These are phyloP conservation scores for Hypocreales sp. DNA, from an alignment of 2,329 filamentous ascomycete genomes.

Conservation along the genomic window DNA sequence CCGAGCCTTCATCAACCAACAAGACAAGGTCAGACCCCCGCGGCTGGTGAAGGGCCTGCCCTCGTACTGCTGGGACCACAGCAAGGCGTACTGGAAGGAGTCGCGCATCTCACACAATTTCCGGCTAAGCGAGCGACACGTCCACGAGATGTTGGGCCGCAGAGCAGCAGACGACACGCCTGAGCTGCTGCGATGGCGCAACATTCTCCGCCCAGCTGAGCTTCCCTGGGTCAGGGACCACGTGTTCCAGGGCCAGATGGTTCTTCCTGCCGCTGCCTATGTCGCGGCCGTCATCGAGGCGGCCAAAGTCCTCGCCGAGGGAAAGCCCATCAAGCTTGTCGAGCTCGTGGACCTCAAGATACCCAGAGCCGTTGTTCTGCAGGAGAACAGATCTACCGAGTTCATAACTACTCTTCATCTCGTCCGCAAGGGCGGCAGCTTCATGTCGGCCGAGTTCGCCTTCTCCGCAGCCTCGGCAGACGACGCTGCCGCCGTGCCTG, in stretches of 20 bases:
- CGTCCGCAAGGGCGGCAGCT: too few species aligned
- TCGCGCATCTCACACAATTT: constrained; percentile 3
- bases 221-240: constrained; percentile 16
- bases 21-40: background rate
- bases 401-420: too few species aligned
- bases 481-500: background rate
- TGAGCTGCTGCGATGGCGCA: constrained; percentile 7
- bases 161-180: background rate
- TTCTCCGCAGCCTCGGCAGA: background rate
- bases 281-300: constrained; percentile 14
- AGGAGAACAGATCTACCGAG: too few species aligned
- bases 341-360: background rate
- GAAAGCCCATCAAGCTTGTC: background rate
- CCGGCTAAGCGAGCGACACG: constrained; percentile 2
- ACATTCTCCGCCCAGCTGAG: constrained; percentile 7
- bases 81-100: constrained; percentile 13
- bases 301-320: constrained; percentile 1
- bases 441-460: too few species aligned
- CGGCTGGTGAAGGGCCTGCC: constrained; percentile 11
- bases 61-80: constrained; percentile 25
- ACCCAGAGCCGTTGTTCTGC: background rate
- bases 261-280: constrained; percentile 23
- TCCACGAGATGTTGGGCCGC: constrained; percentile 12
- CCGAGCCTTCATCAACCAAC: constrained; percentile 1
- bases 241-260: constrained; percentile 7